Evolutionary conservation across 139 green algal species (phyloP).

Genomic region (Ettlia oleoabundans): DNA sequence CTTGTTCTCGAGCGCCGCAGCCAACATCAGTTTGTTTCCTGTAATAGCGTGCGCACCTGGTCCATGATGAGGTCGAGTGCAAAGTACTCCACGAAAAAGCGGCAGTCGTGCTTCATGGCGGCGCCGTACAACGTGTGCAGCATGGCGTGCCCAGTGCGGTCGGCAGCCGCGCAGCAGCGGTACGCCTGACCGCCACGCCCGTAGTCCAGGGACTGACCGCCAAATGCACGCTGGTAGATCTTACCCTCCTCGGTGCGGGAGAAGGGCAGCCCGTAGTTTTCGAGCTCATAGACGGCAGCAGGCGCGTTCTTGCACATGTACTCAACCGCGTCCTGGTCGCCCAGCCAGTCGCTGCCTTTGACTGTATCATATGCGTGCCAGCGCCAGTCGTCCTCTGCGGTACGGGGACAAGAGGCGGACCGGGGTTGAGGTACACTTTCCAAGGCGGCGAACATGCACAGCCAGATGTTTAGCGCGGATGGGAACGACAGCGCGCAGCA

Average conservation of each 20-base stretch:
- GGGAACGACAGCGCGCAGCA: background rate
- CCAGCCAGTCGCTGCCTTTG: constrained; percentile 99
- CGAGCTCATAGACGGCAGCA: constrained; percentile 94
- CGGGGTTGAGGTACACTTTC: no score
- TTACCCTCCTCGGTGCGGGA: constrained; percentile 97
- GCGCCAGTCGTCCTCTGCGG: constrained; percentile 93
- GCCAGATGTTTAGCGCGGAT: background rate
- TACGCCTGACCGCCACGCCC: constrained; percentile 92
- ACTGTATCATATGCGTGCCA: constrained; percentile 99
- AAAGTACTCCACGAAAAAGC: constrained; percentile 99
- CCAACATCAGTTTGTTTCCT: no score
- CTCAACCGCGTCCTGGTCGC: constrained; percentile 88
- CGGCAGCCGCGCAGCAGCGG: constrained; percentile 90
- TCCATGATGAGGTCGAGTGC: constrained; percentile 99
- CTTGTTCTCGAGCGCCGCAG: no score
- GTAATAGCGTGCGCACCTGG: constrained; percentile 22
- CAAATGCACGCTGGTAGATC: constrained; percentile 99
- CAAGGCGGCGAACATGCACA: background rate
- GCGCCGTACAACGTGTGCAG: constrained; percentile 98
- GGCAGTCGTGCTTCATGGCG: constrained; percentile 95
- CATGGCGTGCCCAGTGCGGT: constrained; percentile 99
- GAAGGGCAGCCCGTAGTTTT: constrained; percentile 99
- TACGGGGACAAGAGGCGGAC: background rate
- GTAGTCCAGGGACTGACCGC: constrained; percentile 95
- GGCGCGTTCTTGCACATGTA: constrained; percentile 95